phyloP scores from a whole-genome alignment of 1,139 yeast genomes.

The Protomyces inundatus region DNA sequence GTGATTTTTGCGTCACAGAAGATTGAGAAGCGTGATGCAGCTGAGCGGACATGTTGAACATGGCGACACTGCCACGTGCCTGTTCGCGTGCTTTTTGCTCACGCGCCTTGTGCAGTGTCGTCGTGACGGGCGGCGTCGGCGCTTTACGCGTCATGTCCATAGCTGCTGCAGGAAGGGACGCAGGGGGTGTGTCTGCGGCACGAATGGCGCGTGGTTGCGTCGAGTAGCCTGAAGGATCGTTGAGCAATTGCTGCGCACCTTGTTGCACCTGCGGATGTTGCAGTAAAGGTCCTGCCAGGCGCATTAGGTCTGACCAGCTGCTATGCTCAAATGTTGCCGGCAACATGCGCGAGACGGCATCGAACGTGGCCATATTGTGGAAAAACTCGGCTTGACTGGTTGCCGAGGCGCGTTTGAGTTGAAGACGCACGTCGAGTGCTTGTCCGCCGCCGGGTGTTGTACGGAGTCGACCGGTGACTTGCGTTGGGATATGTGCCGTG shows the following conservation, averaged over 20 bases:
- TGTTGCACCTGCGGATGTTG: neutral
- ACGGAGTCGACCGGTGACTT: slow-evolving; percentile 5
- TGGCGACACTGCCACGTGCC: slow-evolving; percentile 2
- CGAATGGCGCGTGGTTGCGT: neutral
- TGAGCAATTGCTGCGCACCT: neutral
- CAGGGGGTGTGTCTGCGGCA: neutral
- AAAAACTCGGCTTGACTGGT: slow-evolving; percentile 19
- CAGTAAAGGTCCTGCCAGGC: neutral
- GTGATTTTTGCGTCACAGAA: slow-evolving; percentile 10
- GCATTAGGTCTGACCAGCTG: slow-evolving; percentile 15
- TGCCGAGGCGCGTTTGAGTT: slow-evolving; percentile 6
- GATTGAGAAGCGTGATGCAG: slow-evolving; percentile 11
- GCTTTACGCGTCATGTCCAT: neutral
- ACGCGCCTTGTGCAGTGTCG: slow-evolving; percentile 15
- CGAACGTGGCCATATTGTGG: slow-evolving; percentile 13
- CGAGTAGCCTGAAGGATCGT: neutral
- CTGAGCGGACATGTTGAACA: slow-evolving; percentile 21
- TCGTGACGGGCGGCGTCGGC: neutral
- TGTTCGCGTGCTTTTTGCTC: slow-evolving; percentile 22
- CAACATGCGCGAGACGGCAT: slow-evolving; percentile 10
- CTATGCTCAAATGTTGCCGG: slow-evolving; percentile 15
- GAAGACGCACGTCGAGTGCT: slow-evolving; percentile 9
- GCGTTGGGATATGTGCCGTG: neutral
- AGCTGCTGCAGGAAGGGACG: neutral
- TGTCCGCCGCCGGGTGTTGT: neutral